These are phyloP conservation scores for Dalbergia oliveri DNA, from an alignment of 306 rosid species.

Conservation along the genomic window DNA sequence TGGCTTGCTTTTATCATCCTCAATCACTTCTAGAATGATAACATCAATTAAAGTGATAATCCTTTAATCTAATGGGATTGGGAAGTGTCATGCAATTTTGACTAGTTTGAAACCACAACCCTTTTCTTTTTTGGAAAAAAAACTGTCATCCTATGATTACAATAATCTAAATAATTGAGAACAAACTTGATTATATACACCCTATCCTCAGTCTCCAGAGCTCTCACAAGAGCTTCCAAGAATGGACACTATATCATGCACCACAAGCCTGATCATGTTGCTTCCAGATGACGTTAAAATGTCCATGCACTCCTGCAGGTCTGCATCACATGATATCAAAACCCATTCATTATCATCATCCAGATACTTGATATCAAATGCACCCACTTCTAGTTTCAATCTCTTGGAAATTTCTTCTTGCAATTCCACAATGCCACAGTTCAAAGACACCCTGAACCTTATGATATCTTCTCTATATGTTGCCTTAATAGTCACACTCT, in stretches of 20 bases:
- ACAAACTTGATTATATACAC: constrained; percentile 41
- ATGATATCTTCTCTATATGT: constrained; percentile 78
- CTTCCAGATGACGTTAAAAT: constrained; percentile 64
- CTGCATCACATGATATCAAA: constrained; percentile 83
- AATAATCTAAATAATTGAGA: constrained; percentile 35
- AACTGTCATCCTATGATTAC: constrained; percentile 31
- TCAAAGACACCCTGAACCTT: constrained; percentile 68
- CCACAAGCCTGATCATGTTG: constrained; percentile 71
- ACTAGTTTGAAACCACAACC: constrained; percentile 41
- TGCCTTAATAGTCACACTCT: constrained; percentile 73
- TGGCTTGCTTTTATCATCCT: background rate
- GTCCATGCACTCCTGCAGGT: constrained; percentile 84
- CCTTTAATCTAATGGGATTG: background rate
- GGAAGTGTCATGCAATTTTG: constrained; percentile 15
- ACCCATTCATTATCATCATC: constrained; percentile 92
- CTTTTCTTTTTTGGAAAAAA: constrained; percentile 17
- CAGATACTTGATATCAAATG: constrained; percentile 79
- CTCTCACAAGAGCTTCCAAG: constrained; percentile 83
- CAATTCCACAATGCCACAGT: constrained; percentile 61
- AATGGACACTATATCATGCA: constrained; percentile 67
- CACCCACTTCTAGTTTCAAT: constrained; percentile 73
- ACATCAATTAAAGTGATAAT: background rate
- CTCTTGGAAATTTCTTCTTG: constrained; percentile 77
- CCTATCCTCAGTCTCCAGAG: constrained; percentile 54
- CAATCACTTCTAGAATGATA: background rate